Evolutionary conservation across 192 early-diverging fungal species (phyloP).

Genomic region (Podila verticillata): DNA sequence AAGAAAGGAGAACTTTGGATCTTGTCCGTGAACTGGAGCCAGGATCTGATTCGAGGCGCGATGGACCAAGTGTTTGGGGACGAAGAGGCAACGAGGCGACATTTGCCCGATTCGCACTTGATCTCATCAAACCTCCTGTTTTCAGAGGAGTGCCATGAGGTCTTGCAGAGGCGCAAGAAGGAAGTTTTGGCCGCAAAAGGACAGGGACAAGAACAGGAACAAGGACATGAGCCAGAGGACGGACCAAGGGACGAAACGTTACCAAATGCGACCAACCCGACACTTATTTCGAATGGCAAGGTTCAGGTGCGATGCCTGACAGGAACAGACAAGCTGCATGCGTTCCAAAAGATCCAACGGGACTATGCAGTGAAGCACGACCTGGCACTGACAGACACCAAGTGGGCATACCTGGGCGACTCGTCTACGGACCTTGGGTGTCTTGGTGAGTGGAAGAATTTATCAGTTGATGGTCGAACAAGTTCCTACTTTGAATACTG

Average conservation of each 20-base stretch:
- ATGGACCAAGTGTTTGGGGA: constrained; percentile 50
- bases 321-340: constrained; percentile 45
- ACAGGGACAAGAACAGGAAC: neutral
- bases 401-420: constrained; percentile 48
- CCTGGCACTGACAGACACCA: constrained; percentile 14
- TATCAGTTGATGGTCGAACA: neutral
- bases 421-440: constrained; percentile 45
- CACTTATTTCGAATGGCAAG: constrained; percentile 25
- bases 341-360: constrained; percentile 28
- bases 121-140: constrained; percentile 48
- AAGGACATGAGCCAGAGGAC: neutral
- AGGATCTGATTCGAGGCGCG: constrained; percentile 42
- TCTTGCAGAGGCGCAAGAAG: constrained; percentile 5
- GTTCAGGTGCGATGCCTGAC: constrained; percentile 31
- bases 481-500: neutral
- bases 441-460: constrained; percentile 20
- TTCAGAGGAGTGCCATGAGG: constrained; percentile 25
- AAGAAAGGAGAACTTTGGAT: constrained; percentile 36
- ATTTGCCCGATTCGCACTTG: constrained; percentile 31
- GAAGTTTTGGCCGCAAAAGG: neutral
- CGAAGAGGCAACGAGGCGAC: constrained; percentile 23
- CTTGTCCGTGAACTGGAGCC: constrained; percentile 45
- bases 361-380: constrained; percentile 26
- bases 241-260: neutral
- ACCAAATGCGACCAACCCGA: neutral